Evolutionary conservation across 768 basidiomycete genomes (phyloP).

Genomic region (Candolleomyces aberdarensis): DNA sequence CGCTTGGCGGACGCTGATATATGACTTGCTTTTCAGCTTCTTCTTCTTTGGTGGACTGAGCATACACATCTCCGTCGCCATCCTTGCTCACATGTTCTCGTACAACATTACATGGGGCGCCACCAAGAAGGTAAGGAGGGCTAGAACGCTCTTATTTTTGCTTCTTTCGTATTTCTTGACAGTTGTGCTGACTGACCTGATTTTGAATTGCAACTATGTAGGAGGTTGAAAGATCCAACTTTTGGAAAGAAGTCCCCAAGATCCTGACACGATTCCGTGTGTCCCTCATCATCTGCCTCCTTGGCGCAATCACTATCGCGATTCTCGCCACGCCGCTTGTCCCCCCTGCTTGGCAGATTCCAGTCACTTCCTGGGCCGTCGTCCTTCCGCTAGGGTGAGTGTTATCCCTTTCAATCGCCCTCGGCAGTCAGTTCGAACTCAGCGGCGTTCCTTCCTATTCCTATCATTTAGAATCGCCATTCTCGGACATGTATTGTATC

Average conservation of each 20-base stretch:
- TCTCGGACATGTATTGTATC: constrained; percentile 69
- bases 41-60: constrained; percentile 79
- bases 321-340: constrained; percentile 53
- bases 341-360: constrained; percentile 63
- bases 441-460: constrained; percentile 3
- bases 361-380: constrained; percentile 65
- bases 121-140: constrained; percentile 53
- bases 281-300: constrained; percentile 53
- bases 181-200: not conserved
- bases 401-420: not conserved
- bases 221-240: constrained; percentile 85
- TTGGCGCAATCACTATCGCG: constrained; percentile 50
- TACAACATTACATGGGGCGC: constrained; percentile 80
- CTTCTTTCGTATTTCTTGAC: not conserved
- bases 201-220: constrained; percentile 26
- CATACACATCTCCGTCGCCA: constrained; percentile 61
- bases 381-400: constrained; percentile 71
- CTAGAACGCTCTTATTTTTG: not conserved
- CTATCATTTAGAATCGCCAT: constrained; percentile 48
- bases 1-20: constrained; percentile 1
- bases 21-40: constrained; percentile 42
- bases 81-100: constrained; percentile 69
- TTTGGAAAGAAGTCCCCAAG: constrained; percentile 86
- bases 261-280: constrained; percentile 80
- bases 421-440: not conserved